Base-by-base conservation (phyloP, 164 flowering plant genomes). In the Cinnamomum micranthum region DNA sequence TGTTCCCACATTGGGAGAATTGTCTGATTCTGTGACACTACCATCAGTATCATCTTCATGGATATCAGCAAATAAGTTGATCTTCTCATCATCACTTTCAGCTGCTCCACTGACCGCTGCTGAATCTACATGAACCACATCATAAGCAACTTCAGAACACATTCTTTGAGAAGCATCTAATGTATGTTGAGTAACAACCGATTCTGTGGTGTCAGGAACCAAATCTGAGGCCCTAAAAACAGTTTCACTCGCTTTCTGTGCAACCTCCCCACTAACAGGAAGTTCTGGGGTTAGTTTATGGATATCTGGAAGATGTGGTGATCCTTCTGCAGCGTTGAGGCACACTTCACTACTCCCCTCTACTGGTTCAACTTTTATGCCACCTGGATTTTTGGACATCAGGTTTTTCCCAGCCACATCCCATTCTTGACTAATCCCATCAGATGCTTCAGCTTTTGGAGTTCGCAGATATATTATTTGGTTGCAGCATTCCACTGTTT, bases 11-110 rank as follows among this genome's bases (percentile, higher is more conserved):
- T 70, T 78, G 50, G 69, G 83, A 77, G 80, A 75, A 28, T 83
- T 84, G 73, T 83, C 88, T 9, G 86, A 80, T 22, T 82, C 88
- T 76, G 62, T 74, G 25, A 86, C 88, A 75, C 83, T 78, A 70
- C 64, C 82, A 81, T 60, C 82, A 51, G 82, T 68, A 70, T 76
- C 85, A 58, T 84, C 88, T 69, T 80, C 84, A 6, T 75, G 73
- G 73, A 82, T 80, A 73, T 77, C 84, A 70, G 79, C 78, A 31
- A 86, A 79, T 58, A 84, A 74, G 60, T 84, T 82, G 22, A 81
- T 74, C 73, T 82, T 87, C 28, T 47, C 75, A 76, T 82, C 89
- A 74, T 83, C 83, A 78, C 80, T 84, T 68, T 41, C 83, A 78
- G 85, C 78, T 33, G 69, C 80, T 67, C 68, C 85, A 15, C 65